Evolutionary conservation across 139 green algal genomes (phyloP).

Genomic region (Chlamydomonas eustigma): DNA sequence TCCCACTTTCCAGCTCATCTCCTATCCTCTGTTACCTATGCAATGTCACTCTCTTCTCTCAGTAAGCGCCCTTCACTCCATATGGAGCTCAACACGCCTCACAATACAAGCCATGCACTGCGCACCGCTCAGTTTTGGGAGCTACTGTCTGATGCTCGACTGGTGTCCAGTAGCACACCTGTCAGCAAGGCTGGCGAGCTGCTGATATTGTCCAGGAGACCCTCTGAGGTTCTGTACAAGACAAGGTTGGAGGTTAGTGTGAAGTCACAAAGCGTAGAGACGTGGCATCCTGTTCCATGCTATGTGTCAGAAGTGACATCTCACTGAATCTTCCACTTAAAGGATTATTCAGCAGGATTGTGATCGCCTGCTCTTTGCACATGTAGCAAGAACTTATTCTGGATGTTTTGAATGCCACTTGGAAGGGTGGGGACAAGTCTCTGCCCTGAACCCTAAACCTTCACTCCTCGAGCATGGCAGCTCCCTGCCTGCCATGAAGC

Average conservation of each 20-base stretch:
- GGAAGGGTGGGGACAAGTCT: no score
- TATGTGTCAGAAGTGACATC: no score
- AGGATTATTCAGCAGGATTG: no score
- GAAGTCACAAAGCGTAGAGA: no score
- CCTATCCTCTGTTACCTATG: conserved; percentile 16
- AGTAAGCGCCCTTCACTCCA: conserved; percentile 26
- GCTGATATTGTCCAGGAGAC: neutral
- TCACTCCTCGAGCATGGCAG: no score
- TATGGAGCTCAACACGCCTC: neutral
- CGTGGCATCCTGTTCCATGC: no score
- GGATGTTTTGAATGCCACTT: no score
- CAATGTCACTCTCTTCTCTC: neutral
- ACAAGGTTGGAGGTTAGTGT: neutral
- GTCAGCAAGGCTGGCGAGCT: conserved; percentile 31
- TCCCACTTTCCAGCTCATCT: conserved; percentile 12
- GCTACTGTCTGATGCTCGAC: conserved; percentile 40
- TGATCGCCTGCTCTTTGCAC: no score
- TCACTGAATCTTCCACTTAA: no score
- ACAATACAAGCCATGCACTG: conserved; percentile 24
- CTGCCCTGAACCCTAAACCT: no score
- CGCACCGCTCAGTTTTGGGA: conserved; percentile 51
- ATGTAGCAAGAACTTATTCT: no score
- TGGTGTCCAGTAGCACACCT: conserved; percentile 29
- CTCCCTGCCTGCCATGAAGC: no score
- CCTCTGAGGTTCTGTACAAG: conserved; percentile 19